Evolutionary conservation across 2,329 filamentous ascomycete species (phyloP).

Genomic region (Penicillium sp.): DNA sequence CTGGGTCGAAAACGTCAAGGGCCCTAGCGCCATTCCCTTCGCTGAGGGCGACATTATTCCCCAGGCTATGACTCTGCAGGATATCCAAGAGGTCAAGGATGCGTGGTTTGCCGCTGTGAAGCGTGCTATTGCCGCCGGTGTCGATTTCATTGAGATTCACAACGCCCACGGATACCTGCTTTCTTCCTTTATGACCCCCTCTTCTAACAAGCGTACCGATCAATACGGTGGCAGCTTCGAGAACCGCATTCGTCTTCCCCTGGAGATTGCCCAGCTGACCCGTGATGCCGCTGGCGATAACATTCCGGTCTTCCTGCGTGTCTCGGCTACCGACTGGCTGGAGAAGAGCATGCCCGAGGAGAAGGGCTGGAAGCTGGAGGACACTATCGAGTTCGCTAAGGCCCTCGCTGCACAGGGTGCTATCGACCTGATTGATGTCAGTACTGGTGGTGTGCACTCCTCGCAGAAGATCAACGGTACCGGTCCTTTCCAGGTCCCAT

Average conservation of each 20-base stretch:
- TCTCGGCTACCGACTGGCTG: conserved; percentile 74
- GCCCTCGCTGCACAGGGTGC: conserved; percentile 67
- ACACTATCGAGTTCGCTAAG: conserved; percentile 64
- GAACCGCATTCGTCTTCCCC: conserved; percentile 66
- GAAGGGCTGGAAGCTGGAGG: conserved; percentile 66
- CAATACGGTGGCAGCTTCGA: conserved; percentile 52
- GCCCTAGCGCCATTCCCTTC: conserved; percentile 62
- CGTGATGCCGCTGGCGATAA: conserved; percentile 62
- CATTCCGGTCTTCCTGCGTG: conserved; percentile 71
- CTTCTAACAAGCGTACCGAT: conserved; percentile 67
- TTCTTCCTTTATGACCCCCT: conserved; percentile 67
- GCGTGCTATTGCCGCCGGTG: conserved; percentile 66
- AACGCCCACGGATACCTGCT: conserved; percentile 77
- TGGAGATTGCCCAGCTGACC: conserved; percentile 66
- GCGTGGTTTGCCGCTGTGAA: conserved; percentile 61
- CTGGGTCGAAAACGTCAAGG: conserved; percentile 56
- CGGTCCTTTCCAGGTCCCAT: conserved; percentile 71
- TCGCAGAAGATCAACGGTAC: conserved; percentile 45
- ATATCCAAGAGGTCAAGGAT: conserved; percentile 66
- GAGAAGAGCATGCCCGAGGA: conserved; percentile 55
- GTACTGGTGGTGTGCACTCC: conserved; percentile 68
- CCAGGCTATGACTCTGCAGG: conserved; percentile 66
- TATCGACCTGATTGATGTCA: conserved; percentile 82
- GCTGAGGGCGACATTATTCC: conserved; percentile 62
- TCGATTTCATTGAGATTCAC: conserved; percentile 79